Evolutionary conservation across 352 stramenopile genomes (phyloP), one percentile per base, ranked within the genome.

Genomic region (Thalassiosira oceanica): DNA sequence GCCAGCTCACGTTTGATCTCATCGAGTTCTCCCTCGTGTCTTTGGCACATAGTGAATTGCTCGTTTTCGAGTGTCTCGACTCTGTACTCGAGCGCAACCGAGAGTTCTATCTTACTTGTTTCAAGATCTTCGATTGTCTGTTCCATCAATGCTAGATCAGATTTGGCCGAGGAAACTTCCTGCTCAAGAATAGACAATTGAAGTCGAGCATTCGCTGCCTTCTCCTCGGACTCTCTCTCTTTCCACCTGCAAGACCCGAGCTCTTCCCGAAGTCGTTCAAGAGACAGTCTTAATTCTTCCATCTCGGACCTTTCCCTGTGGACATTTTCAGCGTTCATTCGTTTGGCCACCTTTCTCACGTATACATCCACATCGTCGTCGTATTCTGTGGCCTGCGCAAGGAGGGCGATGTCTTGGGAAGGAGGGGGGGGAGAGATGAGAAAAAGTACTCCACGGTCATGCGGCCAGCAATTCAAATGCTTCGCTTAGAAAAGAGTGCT

Each of bases 51-150:
- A 13, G 73, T 62, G 53, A 67, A 41, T 13, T 70, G 60, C 26
- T 89, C 81, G 43, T 91, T 73, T 60, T 86, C 72, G 28, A 89
- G 43, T n/a, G 61, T 62, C 29, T 80, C 58, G 35, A 91, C 88
- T 20, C 80, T 58, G 26, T 87, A 84, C 43, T 89, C 75, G 13
- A 89, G 43, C 16, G 80, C 78, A 21, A 75, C 62, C 52, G 64
- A 54, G 31, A 76, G 64, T 16, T 77, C 74, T 10, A 81, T 81
- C 61, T 88, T 85, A 7, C 55, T 57, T 18, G 73, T 61, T 52
- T 81, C 68, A 11, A 86, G 29, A 16, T 88, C 76, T 50, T 91
- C 78, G 53, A 89, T 78, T 7, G 80, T 76, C 26, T 87, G 48
- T 26, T 77, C 68, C 51, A 91, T 67, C 20, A 80, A 70, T 4